Evolutionary conservation across 1,139 yeast species (phyloP), one percentile per base, ranked within the genome.

Genomic region (Keqinozyma sinolaborantium): DNA sequence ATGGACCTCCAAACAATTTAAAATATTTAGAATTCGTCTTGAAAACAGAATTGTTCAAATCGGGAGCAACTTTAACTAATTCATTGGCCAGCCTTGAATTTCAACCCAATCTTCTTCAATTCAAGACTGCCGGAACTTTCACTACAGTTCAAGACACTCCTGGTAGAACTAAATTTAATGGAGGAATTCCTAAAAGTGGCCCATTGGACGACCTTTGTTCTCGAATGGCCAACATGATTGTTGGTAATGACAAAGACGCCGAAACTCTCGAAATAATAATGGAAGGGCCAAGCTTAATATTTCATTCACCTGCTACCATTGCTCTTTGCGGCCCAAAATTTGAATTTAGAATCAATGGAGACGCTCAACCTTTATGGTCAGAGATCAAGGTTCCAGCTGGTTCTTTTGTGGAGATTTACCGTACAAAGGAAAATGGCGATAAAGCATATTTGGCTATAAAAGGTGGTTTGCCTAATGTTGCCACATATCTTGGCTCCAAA

Each of bases 1-100:
- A 46, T 24, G 64, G 64, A 10, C 61, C 61, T 9, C 47, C 58
- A 14, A 52, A 50, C 19, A 58, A 58, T 26, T 39, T 56, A 24
- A 60, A 57, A 30, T 58, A 58, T 32, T 25, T 23, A n/a, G 12
- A 15, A 11, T 13, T 18, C 9, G 30, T 33, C 13, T 19, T 33
- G 4, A 13, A 14, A 14, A 16, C 25, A 14, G 24, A 19, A 15
- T 16, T 19, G 23, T 33, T 33, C 16, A 20, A 23, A 24, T n/a
- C 26, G 8, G 36, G 36, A 5, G 12, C 10, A 4, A 33, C 36
- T 2, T 20, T 33, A 9, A 33, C 36, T 3, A 24, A 10, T 10
- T 25, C 16, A 2, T 16, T 33, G 7, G 34, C 30, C 13, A 9
- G 26, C 2, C 30, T 33, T 27, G 29, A 26, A 23, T 33, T 27